Percentiles rank a stretch among this genome's conserved stretches.
These are phyloP conservation scores for Metarhizium album DNA, from an alignment of 2,329 filamentous ascomycete genomes.

Conservation along the genomic window DNA sequence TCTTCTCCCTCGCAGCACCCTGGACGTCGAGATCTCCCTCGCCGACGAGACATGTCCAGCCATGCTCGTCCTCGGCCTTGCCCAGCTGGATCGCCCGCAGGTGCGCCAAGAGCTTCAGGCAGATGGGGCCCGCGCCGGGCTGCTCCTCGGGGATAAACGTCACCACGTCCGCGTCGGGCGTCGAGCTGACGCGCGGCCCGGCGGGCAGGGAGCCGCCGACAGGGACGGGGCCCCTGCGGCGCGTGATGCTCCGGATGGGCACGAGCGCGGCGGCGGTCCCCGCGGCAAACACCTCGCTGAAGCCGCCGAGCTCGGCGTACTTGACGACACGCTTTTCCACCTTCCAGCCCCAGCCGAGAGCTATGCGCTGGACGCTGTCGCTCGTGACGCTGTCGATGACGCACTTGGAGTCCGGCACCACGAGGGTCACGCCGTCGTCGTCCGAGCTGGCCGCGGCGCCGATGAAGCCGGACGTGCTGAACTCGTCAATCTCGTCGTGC, in stretches of 20 bases:
- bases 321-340: slow-evolving; percentile 66
- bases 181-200: slow-evolving; percentile 29
- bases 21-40: slow-evolving; percentile 33
- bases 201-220: slow-evolving; percentile 14
- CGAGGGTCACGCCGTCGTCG: slow-evolving; percentile 53
- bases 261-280: slow-evolving; percentile 88
- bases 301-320: slow-evolving; percentile 44
- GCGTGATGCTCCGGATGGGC: slow-evolving; percentile 82
- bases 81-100: slow-evolving; percentile 82
- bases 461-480: slow-evolving; percentile 89
- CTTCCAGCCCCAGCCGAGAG: slow-evolving; percentile 67
- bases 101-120: slow-evolving; percentile 59
- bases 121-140: slow-evolving; percentile 64
- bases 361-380: slow-evolving; percentile 68
- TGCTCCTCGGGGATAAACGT: slow-evolving; percentile 43
- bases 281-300: slow-evolving; percentile 74
- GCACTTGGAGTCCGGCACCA: slow-evolving; percentile 78
- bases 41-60: slow-evolving; percentile 50
- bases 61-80: slow-evolving; percentile 64
- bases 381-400: slow-evolving; percentile 83
- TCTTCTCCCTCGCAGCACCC: slow-evolving; percentile 11
- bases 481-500: slow-evolving; percentile 84
- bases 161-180: slow-evolving; percentile 34
- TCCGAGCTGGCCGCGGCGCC: slow-evolving; percentile 52
- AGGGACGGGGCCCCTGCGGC: slow-evolving; percentile 30